Base-by-base conservation (phyloP, 305 asterid species). In the Fraxinus greggii region DNA sequence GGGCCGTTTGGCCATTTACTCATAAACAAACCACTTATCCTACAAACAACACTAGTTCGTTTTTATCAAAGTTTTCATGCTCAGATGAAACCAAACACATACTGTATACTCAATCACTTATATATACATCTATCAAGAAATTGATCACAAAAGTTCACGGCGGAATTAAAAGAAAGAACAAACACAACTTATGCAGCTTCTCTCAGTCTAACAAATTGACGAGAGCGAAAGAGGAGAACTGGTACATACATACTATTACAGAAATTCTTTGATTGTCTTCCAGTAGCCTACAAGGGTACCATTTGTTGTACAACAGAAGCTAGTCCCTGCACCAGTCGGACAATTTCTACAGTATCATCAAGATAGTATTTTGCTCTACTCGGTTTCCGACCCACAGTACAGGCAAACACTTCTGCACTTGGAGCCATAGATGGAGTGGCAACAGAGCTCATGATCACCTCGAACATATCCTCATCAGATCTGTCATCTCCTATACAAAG, bases 381-480 rank as follows among this genome's bases (percentile, higher is more conserved):
- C 3, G 92, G 92, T 72, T 89, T 89, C 31, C 74, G 84, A n/a
- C 92, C 86, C 33, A 89, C 90, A 0, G 92, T 89, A n/a, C 92
- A 89, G 21, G 92, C 90, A 56, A 89, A 89, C 19, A 89, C 92
- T 85, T 89, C 92, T 1, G 92, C 92, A 63, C 82, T 54, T 26
- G 92, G 88, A 75, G 89, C 89, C 79, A 89, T 84, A 33, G 90
- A 86, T 7, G 92, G 88, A 35, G 90, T 83, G 17, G 85, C 73
- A 36, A 88, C 17, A 1, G 91, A 87, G 83, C 83, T 86, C 17
- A 72, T 77, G 23, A 89, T 89, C 83, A 86, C 91, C 84, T 89
- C 92, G 1, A 89, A 89, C 92, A 89, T 89, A 85, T 89, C 92
- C 79, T 89, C 92, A 48, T 89, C 92, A 0, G 92, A 89, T 67